Percentiles rank a stretch among this genome's conserved stretches.
phyloP scores from a whole-genome alignment of 441 rosid species.

The Geranium incanum region DNA sequence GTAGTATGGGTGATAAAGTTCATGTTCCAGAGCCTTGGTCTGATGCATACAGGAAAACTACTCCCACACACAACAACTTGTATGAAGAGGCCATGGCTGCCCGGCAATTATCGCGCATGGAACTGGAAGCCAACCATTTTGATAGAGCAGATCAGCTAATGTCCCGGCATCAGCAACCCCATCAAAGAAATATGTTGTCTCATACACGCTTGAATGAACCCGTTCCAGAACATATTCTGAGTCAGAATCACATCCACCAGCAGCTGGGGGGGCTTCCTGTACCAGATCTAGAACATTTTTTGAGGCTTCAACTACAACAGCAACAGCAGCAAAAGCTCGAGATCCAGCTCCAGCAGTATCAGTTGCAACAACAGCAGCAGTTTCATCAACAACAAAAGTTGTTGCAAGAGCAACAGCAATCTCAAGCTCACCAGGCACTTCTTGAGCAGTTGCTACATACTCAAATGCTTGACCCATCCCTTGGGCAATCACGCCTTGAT shows the following conservation, averaged over 20 bases:
- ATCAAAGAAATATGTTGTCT: slow-evolving; percentile 29
- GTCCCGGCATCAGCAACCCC: slow-evolving; percentile 27
- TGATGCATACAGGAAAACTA: slow-evolving; percentile 39
- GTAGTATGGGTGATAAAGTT: slow-evolving; percentile 29
- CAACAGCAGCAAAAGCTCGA: slow-evolving; percentile 12
- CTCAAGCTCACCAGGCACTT: slow-evolving; percentile 48
- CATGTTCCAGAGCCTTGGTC: slow-evolving; percentile 43
- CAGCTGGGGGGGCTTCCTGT: slow-evolving; percentile 13
- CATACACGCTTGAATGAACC: slow-evolving; percentile 17
- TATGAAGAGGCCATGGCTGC: slow-evolving; percentile 43
- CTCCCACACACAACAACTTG: slow-evolving; percentile 26
- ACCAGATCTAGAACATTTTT: slow-evolving; percentile 40
- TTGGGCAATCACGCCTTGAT: slow-evolving; percentile 24
- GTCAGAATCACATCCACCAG: slow-evolving; percentile 22
- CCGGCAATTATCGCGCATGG: slow-evolving; percentile 41
- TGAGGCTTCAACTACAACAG: slow-evolving; percentile 36
- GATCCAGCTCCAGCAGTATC: slow-evolving; percentile 30
- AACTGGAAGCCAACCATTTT: slow-evolving; percentile 42
- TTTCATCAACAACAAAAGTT: slow-evolving; percentile 54
- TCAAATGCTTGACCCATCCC: slow-evolving; percentile 25
- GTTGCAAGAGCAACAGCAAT: slow-evolving; percentile 26
- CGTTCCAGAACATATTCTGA: slow-evolving; percentile 30
- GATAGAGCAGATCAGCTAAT: slow-evolving; percentile 48
- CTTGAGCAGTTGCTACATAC: slow-evolving; percentile 27
- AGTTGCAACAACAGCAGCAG: slow-evolving; percentile 34